Conservation (phyloP, 805 yeast species). For the Wickerhamiella occidentalis region DNA sequence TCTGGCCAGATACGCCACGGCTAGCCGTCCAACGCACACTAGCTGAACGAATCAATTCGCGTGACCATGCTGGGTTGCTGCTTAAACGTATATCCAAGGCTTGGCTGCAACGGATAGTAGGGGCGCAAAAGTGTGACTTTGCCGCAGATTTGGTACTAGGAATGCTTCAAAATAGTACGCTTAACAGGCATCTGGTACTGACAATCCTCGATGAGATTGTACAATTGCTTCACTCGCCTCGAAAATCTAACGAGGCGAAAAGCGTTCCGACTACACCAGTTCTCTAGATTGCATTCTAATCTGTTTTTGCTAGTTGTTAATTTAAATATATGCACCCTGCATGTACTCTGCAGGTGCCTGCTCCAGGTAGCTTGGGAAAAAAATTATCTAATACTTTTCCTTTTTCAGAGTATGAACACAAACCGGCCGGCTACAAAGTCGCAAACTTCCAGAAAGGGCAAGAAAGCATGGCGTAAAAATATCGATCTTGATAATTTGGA, state of each 20-base stretch:
- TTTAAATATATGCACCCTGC: not conserved
- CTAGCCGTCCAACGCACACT: slow-evolving; percentile 9
- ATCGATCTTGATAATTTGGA: slow-evolving; percentile 77
- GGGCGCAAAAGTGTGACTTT: slow-evolving; percentile 45
- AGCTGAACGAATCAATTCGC: slow-evolving; percentile 34
- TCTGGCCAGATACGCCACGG: slow-evolving; percentile 25
- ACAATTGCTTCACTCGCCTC: slow-evolving; percentile 27
- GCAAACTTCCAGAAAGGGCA: slow-evolving; percentile 84
- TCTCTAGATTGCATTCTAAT: not conserved
- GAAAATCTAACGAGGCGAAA: not conserved
- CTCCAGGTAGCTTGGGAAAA: not conserved
- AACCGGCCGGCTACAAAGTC: slow-evolving; percentile 22
- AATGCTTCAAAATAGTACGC: slow-evolving; percentile 59
- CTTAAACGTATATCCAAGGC: slow-evolving; percentile 50
- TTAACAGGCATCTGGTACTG: slow-evolving; percentile 53
- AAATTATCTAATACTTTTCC: not conserved
- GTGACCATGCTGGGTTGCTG: slow-evolving; percentile 41
- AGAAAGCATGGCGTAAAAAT: slow-evolving; percentile 85
- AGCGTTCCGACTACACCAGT: not conserved
- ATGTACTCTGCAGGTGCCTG: not conserved
- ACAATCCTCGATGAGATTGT: slow-evolving; percentile 47
- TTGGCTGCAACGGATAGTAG: slow-evolving; percentile 61
- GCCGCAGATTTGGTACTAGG: slow-evolving; percentile 52
- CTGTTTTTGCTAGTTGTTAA: not conserved
- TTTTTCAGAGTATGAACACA: slow-evolving; percentile 11